These are phyloP conservation scores for Moesziomyces aphidis DNA, from an alignment of 1,284 basidiomycete genomes.

Conservation along the genomic window DNA sequence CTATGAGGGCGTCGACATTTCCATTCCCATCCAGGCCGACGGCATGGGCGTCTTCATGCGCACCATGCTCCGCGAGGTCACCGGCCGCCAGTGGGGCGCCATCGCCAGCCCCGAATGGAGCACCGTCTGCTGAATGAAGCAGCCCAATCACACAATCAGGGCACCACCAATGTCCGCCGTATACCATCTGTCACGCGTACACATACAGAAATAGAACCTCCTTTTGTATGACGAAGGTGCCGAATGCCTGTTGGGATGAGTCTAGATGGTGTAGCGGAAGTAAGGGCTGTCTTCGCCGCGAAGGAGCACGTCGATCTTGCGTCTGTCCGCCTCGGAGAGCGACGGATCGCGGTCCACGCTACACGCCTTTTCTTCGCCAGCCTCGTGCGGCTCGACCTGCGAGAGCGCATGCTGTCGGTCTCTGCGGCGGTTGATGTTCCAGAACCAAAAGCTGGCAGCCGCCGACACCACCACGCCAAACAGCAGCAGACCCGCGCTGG, in stretches of 20 bases:
- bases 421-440: conserved; percentile 35
- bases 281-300: conserved; percentile 44
- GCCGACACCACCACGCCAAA: conserved; percentile 38
- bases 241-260: neutral
- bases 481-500: conserved; percentile 45
- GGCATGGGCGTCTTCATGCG: conserved; percentile 48
- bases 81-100: conserved; percentile 45
- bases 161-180: neutral
- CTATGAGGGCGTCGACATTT: conserved; percentile 42
- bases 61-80: conserved; percentile 48
- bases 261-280: conserved; percentile 50
- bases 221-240: neutral
- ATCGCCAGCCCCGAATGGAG: conserved; percentile 50
- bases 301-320: conserved; percentile 38
- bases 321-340: conserved; percentile 18
- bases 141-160: neutral
- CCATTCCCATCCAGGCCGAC: conserved; percentile 38
- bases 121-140: conserved; percentile 36
- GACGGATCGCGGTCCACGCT: neutral
- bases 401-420: conserved; percentile 6
- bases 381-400: neutral
- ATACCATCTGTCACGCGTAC: conserved; percentile 18
- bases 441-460: conserved; percentile 18
- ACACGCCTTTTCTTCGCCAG: conserved; percentile 4
- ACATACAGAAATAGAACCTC: conserved; percentile 1